These are phyloP conservation scores for Elaeis oleifera DNA, from an alignment of 202 grass and related monocot genomes.

Conservation along the genomic window DNA sequence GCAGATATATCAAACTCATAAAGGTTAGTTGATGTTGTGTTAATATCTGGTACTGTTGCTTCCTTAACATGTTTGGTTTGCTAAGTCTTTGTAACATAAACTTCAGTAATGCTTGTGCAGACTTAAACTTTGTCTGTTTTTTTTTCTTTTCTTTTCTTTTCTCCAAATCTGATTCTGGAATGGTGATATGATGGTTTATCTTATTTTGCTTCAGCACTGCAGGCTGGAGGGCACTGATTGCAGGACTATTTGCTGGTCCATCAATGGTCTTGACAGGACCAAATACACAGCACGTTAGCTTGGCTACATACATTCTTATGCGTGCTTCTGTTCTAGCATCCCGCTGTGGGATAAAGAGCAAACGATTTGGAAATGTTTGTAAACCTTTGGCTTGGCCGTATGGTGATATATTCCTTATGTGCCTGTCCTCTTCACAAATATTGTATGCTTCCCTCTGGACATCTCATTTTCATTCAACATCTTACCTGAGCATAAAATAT, in stretches of 20 bases:
- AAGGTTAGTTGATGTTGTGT: too few relatives aligned
- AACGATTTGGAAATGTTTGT: constrained; percentile 73
- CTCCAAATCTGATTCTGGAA: neutral
- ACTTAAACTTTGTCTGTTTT: too few relatives aligned
- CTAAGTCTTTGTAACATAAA: too few relatives aligned
- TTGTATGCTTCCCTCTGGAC: constrained; percentile 49
- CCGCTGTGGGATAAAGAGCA: constrained; percentile 93
- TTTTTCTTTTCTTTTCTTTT: neutral
- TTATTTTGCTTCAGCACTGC: constrained; percentile 74
- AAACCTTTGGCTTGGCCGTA: constrained; percentile 92
- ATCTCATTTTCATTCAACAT: constrained; percentile 4
- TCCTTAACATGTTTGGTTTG: too few relatives aligned
- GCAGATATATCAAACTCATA: too few relatives aligned
- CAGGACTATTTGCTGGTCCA: constrained; percentile 77
- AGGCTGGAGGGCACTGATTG: constrained; percentile 81
- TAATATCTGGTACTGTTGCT: too few relatives aligned
- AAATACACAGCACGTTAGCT: constrained; percentile 85
- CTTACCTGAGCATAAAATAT: neutral
- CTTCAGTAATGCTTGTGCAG: too few relatives aligned
- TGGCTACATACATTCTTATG: constrained; percentile 96
- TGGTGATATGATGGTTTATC: constrained; percentile 9
- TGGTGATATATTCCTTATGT: constrained; percentile 98
- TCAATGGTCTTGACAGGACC: constrained; percentile 92
- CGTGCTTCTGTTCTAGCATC: constrained; percentile 77
- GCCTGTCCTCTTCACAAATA: constrained; percentile 89